Conservation (phyloP, 306 rosid species). For the Vachellia pachyceras region DNA sequence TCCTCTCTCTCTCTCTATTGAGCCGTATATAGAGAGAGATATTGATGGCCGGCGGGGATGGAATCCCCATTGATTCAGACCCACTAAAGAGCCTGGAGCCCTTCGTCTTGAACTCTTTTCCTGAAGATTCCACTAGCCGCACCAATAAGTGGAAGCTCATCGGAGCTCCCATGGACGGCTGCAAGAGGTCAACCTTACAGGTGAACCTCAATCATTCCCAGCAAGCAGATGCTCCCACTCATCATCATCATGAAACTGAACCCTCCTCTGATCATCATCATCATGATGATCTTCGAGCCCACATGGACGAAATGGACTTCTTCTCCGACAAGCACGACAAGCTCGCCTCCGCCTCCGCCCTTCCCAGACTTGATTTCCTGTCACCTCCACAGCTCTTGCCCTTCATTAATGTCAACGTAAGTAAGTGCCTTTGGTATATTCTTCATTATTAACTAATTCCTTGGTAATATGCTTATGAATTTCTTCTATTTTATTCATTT, state of each 20-base stretch:
- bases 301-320: constrained; percentile 73
- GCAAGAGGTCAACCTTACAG: constrained; percentile 46
- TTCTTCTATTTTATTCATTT: not conserved
- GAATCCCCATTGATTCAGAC: constrained; percentile 86
- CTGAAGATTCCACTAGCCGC: constrained; percentile 27
- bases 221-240: constrained; percentile 35
- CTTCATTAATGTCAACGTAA: constrained; percentile 59
- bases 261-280: not conserved
- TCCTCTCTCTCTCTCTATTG: constrained; percentile 44
- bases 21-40: constrained; percentile 32
- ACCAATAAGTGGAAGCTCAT: constrained; percentile 8
- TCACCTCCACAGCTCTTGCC: constrained; percentile 37
- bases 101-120: constrained; percentile 66
- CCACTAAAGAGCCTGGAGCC: constrained; percentile 47
- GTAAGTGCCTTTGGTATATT: constrained; percentile 43
- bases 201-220: constrained; percentile 57
- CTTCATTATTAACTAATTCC: not conserved
- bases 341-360: constrained; percentile 32
- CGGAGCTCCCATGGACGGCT: constrained; percentile 38
- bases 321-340: constrained; percentile 45
- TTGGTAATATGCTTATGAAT: not conserved
- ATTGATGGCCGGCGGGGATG: constrained; percentile 75
- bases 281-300: constrained; percentile 22
- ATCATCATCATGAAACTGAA: not conserved
- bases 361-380: constrained; percentile 33